A percentile compares a stretch with the other conserved stretches of the same genome.
phyloP scores from a whole-genome alignment of 257 asterid species.

The Eucommia ulmoides region DNA sequence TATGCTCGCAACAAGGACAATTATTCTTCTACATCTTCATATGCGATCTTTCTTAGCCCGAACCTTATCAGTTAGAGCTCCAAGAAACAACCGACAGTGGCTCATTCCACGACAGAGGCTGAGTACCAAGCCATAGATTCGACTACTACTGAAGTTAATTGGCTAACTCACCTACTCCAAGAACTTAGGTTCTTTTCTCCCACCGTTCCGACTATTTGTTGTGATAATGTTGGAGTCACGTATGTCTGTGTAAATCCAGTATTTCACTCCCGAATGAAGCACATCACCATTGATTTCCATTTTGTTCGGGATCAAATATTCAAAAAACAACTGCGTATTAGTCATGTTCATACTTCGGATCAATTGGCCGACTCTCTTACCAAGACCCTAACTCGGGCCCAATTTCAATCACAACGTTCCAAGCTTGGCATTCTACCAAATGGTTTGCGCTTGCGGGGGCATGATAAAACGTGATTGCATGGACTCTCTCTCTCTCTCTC shows the following conservation, averaged over 20 bases:
- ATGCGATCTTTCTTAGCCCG: too few relatives aligned
- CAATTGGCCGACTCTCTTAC: neutral
- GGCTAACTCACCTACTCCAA: too few relatives aligned
- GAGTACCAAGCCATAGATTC: too few relatives aligned
- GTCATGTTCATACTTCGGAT: neutral
- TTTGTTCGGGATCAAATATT: neutral
- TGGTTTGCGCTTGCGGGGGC: neutral
- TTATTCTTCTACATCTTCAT: too few relatives aligned
- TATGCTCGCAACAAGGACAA: too few relatives aligned
- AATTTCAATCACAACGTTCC: neutral
- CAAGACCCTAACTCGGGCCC: neutral
- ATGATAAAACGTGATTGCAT: neutral
- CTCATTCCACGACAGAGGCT: too few relatives aligned
- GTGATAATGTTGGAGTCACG: neutral
- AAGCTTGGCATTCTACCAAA: neutral
- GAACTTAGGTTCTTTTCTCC: too few relatives aligned
- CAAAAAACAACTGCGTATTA: neutral
- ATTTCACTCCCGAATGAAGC: neutral
- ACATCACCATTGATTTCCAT: neutral
- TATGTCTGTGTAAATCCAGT: neutral
- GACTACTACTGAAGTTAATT: too few relatives aligned
- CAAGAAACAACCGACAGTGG: too few relatives aligned
- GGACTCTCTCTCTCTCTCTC: neutral
- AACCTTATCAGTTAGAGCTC: too few relatives aligned
- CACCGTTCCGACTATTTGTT: neutral